Base-by-base conservation (phyloP, 768 basidiomycete species). In the Multifurca ochricompacta region DNA sequence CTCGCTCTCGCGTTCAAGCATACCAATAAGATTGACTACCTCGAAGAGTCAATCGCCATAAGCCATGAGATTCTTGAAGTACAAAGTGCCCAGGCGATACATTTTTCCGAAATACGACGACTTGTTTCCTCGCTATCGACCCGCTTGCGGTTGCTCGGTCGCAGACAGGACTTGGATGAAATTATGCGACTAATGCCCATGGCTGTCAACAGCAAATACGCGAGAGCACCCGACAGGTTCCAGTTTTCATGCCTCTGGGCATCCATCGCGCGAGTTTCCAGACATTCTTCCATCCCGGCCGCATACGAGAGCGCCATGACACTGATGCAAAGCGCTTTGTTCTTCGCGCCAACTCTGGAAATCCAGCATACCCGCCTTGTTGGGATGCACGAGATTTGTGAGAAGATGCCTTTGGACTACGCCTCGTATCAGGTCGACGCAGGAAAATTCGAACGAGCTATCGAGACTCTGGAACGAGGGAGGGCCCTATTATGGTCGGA, bases 381-480 rank as follows among this genome's bases (percentile, higher is more conserved):
- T 7, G 30, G 6, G 3, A 40, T 30, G 37, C 23, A 31, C 6
- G 21, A 30, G 11, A 3, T 18, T 30, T 23, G 28, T n/a, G 27
- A 30, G 21, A 45, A 11, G 14, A n/a, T 30, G 9, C 37, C 42
- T 7, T 7, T 44, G 7, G 42, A 30, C 16, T 43, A 44, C 16
- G 43, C 27, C 6, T 30, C 28, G 6, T 44, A 32, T 25, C 35
- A 46, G 16, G 25, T 53, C 5, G 18, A 28, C 5, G 4, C 6
- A 5, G 51, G 42, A 6, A 18, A 11, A 30, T 21, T 46, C 5
- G 28, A 53, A 13, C 6, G 6, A n/a, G 50, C 50, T 0, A 18
- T 51, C 32, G 50, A 51, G 34, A 43, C 41, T 10, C 34, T 51
- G 23, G 50, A 51, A 14, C 32, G 18, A 19, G 50, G 50, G 25